Evolutionary conservation across 148 eudicot genomes (phyloP).

Genomic region (Amaranthus palmeri): DNA sequence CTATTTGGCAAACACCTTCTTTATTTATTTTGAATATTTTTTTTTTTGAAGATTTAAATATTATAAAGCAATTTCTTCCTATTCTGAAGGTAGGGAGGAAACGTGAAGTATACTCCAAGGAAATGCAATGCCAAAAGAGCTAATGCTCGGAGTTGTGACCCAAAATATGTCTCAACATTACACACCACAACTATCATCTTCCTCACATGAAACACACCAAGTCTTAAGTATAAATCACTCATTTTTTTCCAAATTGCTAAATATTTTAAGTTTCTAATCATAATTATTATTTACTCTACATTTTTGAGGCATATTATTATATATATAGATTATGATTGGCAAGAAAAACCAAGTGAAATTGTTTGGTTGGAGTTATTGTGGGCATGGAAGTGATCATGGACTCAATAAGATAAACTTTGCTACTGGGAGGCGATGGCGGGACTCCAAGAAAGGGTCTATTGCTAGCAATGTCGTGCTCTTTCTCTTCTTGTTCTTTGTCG

Average conservation of each 20-base stretch:
- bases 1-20: too few species aligned
- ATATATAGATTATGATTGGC: not conserved
- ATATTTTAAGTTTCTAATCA: too few species aligned
- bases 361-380: not conserved
- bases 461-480: constrained; percentile 8
- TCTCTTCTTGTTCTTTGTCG: constrained; percentile 22
- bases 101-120: not conserved
- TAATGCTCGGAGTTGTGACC: constrained; percentile 4
- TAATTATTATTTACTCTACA: not conserved
- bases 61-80: too few species aligned
- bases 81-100: not conserved
- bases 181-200: constrained; percentile 6
- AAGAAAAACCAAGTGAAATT: constrained; percentile 1
- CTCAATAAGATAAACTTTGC: not conserved
- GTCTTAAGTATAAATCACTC: not conserved
- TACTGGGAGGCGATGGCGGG: not conserved
- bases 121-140: constrained; percentile 5
- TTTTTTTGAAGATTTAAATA: too few species aligned
- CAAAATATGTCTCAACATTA: not conserved
- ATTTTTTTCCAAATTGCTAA: not conserved
- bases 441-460: not conserved
- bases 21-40: too few species aligned
- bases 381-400: constrained; percentile 10
- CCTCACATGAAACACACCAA: constrained; percentile 12
- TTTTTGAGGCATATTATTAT: not conserved